Conservation (phyloP, 164 flowering plant species). For the Magnolia sinica region DNA sequence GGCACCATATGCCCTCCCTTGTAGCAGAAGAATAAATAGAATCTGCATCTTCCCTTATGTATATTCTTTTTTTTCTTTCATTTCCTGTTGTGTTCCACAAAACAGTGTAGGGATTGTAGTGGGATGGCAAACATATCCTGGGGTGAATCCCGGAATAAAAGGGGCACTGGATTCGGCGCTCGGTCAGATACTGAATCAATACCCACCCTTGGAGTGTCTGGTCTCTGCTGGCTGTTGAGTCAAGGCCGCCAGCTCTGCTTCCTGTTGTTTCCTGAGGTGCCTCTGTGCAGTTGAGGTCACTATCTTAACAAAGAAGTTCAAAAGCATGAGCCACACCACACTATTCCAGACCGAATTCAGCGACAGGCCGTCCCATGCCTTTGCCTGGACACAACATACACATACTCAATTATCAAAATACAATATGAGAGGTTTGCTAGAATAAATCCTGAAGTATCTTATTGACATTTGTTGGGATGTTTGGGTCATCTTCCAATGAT, state of each 20-base stretch:
- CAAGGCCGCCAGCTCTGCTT: slow-evolving; percentile 45
- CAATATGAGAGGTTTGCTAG: no score
- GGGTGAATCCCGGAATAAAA: background rate
- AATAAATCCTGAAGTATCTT: no score
- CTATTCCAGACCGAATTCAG: slow-evolving; percentile 75
- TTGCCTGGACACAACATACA: slow-evolving; percentile 39
- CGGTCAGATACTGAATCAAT: background rate
- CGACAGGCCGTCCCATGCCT: slow-evolving; percentile 68
- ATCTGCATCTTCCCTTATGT: background rate
- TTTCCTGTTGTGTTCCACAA: background rate
- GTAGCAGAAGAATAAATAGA: slow-evolving; percentile 1
- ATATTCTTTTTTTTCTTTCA: background rate
- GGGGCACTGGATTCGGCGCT: background rate
- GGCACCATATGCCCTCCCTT: background rate
- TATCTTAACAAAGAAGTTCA: slow-evolving; percentile 77
- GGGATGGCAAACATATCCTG: background rate
- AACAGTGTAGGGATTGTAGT: background rate
- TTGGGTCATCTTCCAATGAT: no score
- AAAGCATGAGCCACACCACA: slow-evolving; percentile 82
- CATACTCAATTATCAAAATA: background rate
- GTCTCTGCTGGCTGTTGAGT: background rate
- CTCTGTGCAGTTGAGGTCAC: slow-evolving; percentile 79
- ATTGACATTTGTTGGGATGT: no score
- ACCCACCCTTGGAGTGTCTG: background rate
- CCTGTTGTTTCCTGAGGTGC: slow-evolving; percentile 70